Conservation (phyloP, 1,139 yeast species). For the Saccharomyces pastorianus region DNA sequence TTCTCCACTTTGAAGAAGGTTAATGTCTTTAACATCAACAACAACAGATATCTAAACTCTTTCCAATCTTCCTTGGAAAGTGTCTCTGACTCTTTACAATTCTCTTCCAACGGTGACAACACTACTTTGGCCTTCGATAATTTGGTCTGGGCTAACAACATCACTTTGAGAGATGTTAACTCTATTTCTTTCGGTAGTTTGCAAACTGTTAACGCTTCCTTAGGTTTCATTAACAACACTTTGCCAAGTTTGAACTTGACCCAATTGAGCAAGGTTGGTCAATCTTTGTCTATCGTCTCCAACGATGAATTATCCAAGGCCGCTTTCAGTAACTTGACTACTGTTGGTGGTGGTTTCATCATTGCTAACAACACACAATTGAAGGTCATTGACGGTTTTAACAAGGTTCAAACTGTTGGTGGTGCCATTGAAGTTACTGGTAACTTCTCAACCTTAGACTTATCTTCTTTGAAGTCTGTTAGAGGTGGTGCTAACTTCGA, state of each 20-base stretch:
- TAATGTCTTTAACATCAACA: constrained; percentile 77
- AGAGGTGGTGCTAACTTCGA: constrained; percentile 87
- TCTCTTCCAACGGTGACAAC: constrained; percentile 77
- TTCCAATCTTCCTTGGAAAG: constrained; percentile 66
- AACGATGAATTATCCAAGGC: constrained; percentile 66
- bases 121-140: constrained; percentile 62
- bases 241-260: constrained; percentile 53
- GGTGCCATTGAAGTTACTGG: constrained; percentile 86
- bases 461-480: constrained; percentile 66
- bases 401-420: constrained; percentile 60
- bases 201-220: constrained; percentile 66
- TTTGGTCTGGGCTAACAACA: constrained; percentile 76
- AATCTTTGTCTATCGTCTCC: constrained; percentile 65
- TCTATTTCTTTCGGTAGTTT: constrained; percentile 65
- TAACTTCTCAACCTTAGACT: constrained; percentile 68
- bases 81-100: constrained; percentile 66
- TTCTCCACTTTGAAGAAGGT: constrained; percentile 62
- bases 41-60: constrained; percentile 64
- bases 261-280: constrained; percentile 58
- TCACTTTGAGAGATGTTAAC: constrained; percentile 72
- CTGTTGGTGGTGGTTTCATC: constrained; percentile 83
- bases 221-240: constrained; percentile 64
- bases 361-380: constrained; percentile 76
- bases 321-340: constrained; percentile 60
- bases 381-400: constrained; percentile 62